Evolutionary conservation across 345 rosid species (phyloP).

Genomic region (Populus ilicifolia): DNA sequence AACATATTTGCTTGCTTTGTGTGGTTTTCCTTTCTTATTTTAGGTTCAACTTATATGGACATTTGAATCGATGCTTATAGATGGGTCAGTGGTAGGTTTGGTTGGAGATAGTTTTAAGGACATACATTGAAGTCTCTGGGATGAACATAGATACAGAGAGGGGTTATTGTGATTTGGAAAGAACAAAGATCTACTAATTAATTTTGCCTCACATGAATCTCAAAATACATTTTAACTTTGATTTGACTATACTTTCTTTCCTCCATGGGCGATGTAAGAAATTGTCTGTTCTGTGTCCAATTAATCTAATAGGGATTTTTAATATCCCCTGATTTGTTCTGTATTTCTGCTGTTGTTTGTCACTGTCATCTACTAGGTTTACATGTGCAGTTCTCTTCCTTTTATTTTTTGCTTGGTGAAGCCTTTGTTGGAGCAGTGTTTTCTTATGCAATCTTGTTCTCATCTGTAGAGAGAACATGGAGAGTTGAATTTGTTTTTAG

Average conservation of each 20-base stretch:
- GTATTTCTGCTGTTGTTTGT: background rate
- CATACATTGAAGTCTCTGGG: background rate
- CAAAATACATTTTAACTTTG: background rate
- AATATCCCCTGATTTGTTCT: background rate
- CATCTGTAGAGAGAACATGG: background rate
- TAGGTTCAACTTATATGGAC: background rate
- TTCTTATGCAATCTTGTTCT: background rate
- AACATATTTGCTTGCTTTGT: background rate
- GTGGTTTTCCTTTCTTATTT: background rate
- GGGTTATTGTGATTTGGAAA: background rate
- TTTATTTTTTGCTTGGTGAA: background rate
- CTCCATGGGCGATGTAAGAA: background rate
- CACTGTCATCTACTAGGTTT: background rate
- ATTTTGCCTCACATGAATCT: background rate
- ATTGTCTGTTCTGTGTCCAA: background rate
- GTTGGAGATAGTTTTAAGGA: background rate
- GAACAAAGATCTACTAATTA: background rate
- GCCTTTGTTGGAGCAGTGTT: background rate
- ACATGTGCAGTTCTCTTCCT: background rate
- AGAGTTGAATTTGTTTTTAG: background rate
- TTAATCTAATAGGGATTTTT: background rate
- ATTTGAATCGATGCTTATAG: too few species aligned
- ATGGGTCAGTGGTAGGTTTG: background rate
- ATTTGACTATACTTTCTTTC: background rate
- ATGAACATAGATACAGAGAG: background rate